phyloP scores from a whole-genome alignment of 192 early-diverging fungal species.

The Oehlia diaphana region DNA sequence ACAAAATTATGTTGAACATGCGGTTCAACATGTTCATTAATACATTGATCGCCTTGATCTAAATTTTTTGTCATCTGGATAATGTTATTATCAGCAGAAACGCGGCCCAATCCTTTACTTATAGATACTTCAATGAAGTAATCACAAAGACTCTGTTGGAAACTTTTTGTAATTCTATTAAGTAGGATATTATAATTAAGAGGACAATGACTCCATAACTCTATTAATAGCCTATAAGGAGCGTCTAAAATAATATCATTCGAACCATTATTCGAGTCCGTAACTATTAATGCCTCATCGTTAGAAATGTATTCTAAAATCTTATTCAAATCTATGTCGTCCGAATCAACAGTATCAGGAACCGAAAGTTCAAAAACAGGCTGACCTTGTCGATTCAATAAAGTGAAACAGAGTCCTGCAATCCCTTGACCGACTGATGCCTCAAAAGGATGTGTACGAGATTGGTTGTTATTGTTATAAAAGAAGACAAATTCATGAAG shows the following conservation, averaged over 20 bases:
- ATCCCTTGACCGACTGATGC: conserved; percentile 51
- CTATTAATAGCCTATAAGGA: conserved; percentile 44
- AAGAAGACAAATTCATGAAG: conserved; percentile 52
- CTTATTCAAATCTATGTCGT: conserved; percentile 35
- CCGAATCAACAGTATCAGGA: conserved; percentile 23
- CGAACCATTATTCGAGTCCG: background rate
- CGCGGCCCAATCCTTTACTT: conserved; percentile 37
- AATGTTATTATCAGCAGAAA: conserved; percentile 17
- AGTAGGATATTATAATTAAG: conserved; percentile 41
- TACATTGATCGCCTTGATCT: conserved; percentile 22
- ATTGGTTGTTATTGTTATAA: conserved; percentile 44
- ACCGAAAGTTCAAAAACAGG: conserved; percentile 41
- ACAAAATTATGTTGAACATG: conserved; percentile 47
- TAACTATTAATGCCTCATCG: background rate
- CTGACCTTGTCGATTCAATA: conserved; percentile 38
- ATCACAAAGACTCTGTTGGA: conserved; percentile 56
- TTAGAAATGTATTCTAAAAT: conserved; percentile 34
- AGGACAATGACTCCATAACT: conserved; percentile 52
- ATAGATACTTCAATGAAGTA: conserved; percentile 54
- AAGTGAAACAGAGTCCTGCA: conserved; percentile 52
- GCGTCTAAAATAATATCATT: background rate
- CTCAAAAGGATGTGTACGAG: conserved; percentile 43
- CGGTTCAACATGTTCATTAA: background rate
- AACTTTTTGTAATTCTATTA: conserved; percentile 45
- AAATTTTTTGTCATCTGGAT: conserved; percentile 33